Conservation (phyloP, 148 eudicot genomes). For the Camellia granthamiana region DNA sequence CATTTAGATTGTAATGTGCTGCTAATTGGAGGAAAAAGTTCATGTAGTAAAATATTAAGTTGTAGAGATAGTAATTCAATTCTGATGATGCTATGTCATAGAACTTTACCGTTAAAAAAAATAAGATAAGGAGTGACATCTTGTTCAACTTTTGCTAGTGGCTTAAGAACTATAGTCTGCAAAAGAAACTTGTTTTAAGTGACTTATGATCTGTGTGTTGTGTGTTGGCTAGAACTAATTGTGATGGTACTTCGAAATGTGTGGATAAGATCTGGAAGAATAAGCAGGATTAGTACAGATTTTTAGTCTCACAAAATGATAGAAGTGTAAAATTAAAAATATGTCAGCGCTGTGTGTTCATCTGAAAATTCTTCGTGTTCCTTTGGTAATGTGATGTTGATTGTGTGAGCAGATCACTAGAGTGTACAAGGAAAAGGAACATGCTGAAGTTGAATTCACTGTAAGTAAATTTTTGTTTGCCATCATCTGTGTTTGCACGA, state of each 20-base stretch:
- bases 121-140: neutral
- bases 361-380: constrained; percentile 7
- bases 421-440: constrained; percentile 82
- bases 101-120: neutral
- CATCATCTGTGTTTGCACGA: neutral
- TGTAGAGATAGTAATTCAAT: neutral
- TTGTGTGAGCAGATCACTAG: constrained; percentile 62
- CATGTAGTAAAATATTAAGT: neutral
- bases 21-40: no score
- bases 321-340: neutral
- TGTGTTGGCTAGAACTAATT: no score
- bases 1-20: no score
- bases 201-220: no score
- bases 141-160: neutral
- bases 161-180: neutral
- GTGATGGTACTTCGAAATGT: neutral
- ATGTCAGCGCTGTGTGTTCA: neutral
- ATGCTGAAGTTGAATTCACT: constrained; percentile 82
- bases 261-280: no score
- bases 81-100: neutral
- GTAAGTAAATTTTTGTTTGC: constrained; percentile 44
- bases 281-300: neutral
- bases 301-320: neutral
- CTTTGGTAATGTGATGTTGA: constrained; percentile 3
- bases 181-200: neutral